These are phyloP conservation scores for Rhodotorula glutinis DNA, from an alignment of 1,284 basidiomycete genomes.

Conservation along the genomic window DNA sequence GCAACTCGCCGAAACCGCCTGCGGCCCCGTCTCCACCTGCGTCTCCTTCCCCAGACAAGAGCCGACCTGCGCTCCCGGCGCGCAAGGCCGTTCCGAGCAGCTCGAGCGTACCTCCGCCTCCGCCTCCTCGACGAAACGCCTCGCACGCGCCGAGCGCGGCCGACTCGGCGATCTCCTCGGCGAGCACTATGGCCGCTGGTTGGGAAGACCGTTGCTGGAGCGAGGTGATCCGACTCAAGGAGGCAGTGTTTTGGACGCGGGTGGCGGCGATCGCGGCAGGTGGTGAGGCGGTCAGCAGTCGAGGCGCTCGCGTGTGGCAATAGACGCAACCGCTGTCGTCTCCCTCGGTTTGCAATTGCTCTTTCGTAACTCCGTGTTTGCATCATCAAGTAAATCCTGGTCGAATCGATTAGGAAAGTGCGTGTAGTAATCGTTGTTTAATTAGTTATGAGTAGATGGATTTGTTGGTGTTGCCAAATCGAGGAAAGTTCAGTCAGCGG, in stretches of 20 bases:
- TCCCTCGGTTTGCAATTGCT: no score
- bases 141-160: not conserved
- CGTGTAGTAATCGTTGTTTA: no score
- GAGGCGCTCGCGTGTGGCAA: slow-evolving; percentile 28
- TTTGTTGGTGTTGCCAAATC: no score
- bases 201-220: slow-evolving; percentile 92
- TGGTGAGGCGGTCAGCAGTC: slow-evolving; percentile 11
- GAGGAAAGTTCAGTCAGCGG: no score
- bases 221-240: slow-evolving; percentile 71
- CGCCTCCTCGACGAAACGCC: slow-evolving; percentile 18
- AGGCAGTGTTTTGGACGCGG: slow-evolving; percentile 86
- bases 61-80: not conserved
- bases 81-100: not conserved
- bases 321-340: slow-evolving; percentile 2
- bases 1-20: slow-evolving; percentile 15
- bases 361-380: no score
- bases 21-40: slow-evolving; percentile 14
- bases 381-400: no score
- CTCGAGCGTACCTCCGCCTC: slow-evolving; percentile 6
- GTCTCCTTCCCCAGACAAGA: not conserved
- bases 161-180: not conserved
- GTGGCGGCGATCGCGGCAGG: slow-evolving; percentile 59
- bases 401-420: no score
- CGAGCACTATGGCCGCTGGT: slow-evolving; percentile 16
- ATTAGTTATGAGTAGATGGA: no score